These are phyloP conservation scores for Salpingoeca rosetta DNA, from an alignment of 78 protist species.

Conservation along the genomic window DNA sequence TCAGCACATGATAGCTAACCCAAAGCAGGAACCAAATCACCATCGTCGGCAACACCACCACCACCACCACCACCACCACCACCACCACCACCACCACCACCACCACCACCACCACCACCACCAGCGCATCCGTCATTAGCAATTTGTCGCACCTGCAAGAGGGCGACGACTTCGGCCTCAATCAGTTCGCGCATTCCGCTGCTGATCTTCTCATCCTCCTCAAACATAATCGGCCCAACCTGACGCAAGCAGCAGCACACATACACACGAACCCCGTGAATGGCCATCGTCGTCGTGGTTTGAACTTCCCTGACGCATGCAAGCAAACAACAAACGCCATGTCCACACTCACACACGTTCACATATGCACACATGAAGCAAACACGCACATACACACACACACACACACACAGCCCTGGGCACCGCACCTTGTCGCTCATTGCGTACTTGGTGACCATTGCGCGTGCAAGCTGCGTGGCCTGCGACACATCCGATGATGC, in stretches of 20 bases:
- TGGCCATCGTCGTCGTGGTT: background rate
- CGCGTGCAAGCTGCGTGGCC: constrained; percentile 45
- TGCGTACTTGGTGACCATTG: constrained; percentile 64
- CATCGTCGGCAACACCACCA: too few relatives aligned
- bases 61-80: too few relatives aligned
- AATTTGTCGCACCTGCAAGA: background rate
- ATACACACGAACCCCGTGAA: background rate
- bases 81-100: too few relatives aligned
- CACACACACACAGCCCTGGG: background rate
- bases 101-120: too few relatives aligned
- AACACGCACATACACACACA: background rate
- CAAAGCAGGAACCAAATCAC: too few relatives aligned
- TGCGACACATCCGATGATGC: constrained; percentile 33
- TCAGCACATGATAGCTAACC: too few relatives aligned
- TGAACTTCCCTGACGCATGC: too few relatives aligned
- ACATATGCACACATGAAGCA: too few relatives aligned
- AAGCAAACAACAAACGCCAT: background rate
- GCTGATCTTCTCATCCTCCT: constrained; percentile 16
- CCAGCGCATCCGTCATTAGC: too few relatives aligned
- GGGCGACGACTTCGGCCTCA: constrained; percentile 28
- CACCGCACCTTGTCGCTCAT: constrained; percentile 34
- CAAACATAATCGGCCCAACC: constrained; percentile 20
- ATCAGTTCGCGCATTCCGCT: constrained; percentile 28
- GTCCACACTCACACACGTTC: too few relatives aligned
- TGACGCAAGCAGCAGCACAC: background rate